phyloP scores from a whole-genome alignment of 176 grass and related monocot species.

The Cenchrus fungigraminus region DNA sequence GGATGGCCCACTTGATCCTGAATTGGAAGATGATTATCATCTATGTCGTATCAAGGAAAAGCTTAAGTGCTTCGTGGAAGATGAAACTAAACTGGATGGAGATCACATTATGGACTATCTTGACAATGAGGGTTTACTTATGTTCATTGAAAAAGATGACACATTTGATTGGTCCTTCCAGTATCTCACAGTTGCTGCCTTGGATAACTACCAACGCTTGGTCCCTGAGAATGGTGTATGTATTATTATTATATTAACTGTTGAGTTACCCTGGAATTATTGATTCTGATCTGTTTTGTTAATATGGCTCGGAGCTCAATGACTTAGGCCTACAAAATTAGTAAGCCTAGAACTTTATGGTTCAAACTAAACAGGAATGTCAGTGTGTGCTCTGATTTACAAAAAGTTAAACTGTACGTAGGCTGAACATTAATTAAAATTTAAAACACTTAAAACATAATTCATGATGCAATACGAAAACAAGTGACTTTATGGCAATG shows the following conservation, averaged over 20 bases:
- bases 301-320: too few species aligned
- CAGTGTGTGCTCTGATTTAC: too few species aligned
- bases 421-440: too few species aligned
- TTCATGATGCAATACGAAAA: too few species aligned
- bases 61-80: background rate
- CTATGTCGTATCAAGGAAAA: background rate
- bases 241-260: background rate
- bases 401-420: too few species aligned
- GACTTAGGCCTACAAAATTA: too few species aligned
- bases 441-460: too few species aligned
- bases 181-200: background rate
- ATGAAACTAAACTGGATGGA: background rate
- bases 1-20: background rate
- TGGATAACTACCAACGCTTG: conserved; percentile 21
- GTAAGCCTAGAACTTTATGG: too few species aligned
- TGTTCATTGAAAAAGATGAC: background rate
- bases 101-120: background rate
- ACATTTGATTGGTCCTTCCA: conserved; percentile 27
- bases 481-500: too few species aligned
- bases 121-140: background rate
- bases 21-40: background rate
- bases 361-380: too few species aligned
- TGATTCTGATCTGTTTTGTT: too few species aligned
- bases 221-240: background rate
- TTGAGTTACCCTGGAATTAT: too few species aligned